A percentile compares a stretch with the other conserved stretches of the same genome.
phyloP scores from a whole-genome alignment of 75 land plant species.

The Picea sitchensis region DNA sequence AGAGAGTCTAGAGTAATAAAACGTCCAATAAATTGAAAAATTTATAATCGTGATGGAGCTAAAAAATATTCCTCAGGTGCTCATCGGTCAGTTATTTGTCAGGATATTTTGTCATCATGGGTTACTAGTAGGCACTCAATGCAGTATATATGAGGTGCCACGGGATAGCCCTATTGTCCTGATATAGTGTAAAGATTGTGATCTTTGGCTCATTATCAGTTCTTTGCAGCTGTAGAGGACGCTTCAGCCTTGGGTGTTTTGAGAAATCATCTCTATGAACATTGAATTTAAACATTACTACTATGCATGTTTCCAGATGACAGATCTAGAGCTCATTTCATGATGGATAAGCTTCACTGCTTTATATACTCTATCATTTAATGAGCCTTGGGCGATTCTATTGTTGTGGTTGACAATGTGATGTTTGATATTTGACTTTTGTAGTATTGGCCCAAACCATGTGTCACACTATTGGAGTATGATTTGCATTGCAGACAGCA shows the following conservation, averaged over 20 bases:
- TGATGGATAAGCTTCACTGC: background rate
- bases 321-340: background rate
- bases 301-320: background rate
- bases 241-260: background rate
- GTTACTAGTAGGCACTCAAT: background rate
- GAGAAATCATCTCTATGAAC: background rate
- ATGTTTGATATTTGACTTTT: background rate
- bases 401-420: background rate
- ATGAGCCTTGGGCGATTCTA: background rate
- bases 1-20: too few species aligned
- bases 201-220: background rate
- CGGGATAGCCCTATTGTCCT: background rate
- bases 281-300: background rate
- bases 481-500: background rate
- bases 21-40: too few species aligned
- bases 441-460: background rate
- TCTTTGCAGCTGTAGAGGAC: background rate
- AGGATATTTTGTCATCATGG: background rate
- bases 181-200: background rate
- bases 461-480: background rate
- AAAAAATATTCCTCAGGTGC: too few species aligned
- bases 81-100: too few species aligned
- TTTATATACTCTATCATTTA: background rate
- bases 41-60: too few species aligned
- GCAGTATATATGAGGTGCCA: background rate